Conservation (phyloP, 441 rosid species). For the Adansonia rubrostipa region DNA sequence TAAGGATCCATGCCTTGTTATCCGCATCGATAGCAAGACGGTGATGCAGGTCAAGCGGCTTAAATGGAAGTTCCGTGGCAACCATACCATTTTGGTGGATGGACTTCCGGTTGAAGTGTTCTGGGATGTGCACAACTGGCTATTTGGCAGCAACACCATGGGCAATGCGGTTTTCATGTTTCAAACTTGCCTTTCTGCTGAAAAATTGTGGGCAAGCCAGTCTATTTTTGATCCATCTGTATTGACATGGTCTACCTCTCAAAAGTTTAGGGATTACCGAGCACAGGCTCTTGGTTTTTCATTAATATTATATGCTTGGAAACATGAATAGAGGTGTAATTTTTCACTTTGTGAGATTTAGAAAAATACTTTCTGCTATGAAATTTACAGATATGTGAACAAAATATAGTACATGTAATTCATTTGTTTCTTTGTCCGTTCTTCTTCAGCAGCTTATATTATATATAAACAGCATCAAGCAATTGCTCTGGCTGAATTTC, state of each 20-base stretch:
- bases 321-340: slow-evolving; percentile 55
- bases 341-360: slow-evolving; percentile 29
- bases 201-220: slow-evolving; percentile 49
- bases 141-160: slow-evolving; percentile 67
- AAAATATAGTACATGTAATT: slow-evolving; percentile 32
- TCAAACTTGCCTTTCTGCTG: slow-evolving; percentile 65
- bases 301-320: slow-evolving; percentile 78
- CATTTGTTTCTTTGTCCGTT: slow-evolving; percentile 19
- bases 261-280: slow-evolving; percentile 50
- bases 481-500: slow-evolving; percentile 5
- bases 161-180: slow-evolving; percentile 92
- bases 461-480: background rate
- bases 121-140: slow-evolving; percentile 96
- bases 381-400: slow-evolving; percentile 31
- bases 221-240: slow-evolving; percentile 49
- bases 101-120: slow-evolving; percentile 80
- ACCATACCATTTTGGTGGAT: slow-evolving; percentile 75
- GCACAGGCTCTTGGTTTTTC: slow-evolving; percentile 79
- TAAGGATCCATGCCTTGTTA: slow-evolving; percentile 74
- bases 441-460: background rate
- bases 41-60: slow-evolving; percentile 80
- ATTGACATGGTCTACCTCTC: slow-evolving; percentile 54
- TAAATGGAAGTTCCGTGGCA: slow-evolving; percentile 92
- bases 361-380: slow-evolving; percentile 33
- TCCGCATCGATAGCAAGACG: slow-evolving; percentile 74